Evolutionary conservation across 1,139 yeast species (phyloP).

Genomic region (Saccharomyces hybrid): DNA sequence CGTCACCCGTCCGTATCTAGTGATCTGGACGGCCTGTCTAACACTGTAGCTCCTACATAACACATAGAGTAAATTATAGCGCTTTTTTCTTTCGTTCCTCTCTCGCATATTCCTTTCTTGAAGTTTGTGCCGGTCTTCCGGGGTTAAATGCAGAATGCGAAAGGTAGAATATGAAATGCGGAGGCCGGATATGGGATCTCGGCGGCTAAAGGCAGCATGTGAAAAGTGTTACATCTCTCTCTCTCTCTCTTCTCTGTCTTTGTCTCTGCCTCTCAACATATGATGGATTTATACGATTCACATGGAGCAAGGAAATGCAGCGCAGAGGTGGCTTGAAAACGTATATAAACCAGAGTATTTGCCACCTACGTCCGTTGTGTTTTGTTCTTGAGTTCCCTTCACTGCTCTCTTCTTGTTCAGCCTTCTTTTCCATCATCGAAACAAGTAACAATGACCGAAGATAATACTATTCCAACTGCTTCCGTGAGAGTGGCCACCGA

Average conservation of each 20-base stretch:
- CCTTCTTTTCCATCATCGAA: neutral
- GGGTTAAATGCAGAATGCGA: neutral
- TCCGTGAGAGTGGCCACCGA: slow-evolving; percentile 55
- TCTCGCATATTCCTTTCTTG: neutral
- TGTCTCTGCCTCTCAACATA: neutral
- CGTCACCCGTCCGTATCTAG: neutral
- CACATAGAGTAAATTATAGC: neutral
- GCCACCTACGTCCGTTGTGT: neutral
- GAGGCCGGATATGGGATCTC: neutral
- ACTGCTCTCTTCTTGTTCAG: too few species aligned
- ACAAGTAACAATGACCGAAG: slow-evolving; percentile 4
- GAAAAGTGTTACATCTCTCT: neutral
- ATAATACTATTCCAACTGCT: slow-evolving; percentile 1
- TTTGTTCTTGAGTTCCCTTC: neutral
- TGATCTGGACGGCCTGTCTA: neutral
- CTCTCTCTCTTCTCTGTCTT: neutral
- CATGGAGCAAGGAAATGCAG: neutral
- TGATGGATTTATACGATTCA: neutral
- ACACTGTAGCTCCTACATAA: neutral
- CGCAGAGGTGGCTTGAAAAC: neutral
- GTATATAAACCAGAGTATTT: neutral
- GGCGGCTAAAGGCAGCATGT: neutral
- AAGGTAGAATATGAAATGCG: neutral
- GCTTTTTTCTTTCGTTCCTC: neutral
- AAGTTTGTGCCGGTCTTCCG: neutral